phyloP scores from a whole-genome alignment of 805 yeast genomes.

The Starmerella sp. region DNA sequence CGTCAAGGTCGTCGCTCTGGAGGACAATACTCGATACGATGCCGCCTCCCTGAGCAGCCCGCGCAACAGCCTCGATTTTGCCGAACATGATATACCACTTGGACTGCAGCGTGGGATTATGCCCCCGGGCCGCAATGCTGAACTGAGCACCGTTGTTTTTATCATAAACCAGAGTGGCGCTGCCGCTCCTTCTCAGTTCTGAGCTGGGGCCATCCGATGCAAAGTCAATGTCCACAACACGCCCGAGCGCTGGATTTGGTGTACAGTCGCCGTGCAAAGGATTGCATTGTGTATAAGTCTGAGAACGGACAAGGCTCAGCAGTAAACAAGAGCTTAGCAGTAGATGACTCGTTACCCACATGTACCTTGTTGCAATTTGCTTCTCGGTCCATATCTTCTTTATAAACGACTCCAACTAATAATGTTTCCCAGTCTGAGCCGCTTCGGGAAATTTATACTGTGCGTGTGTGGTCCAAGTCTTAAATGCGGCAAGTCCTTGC shows the following conservation, averaged over 20 bases:
- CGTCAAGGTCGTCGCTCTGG: conserved; percentile 79
- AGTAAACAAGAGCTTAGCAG: not conserved
- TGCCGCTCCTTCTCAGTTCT: conserved; percentile 23
- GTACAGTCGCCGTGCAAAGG: conserved; percentile 36
- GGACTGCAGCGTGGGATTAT: conserved; percentile 44
- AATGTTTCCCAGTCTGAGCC: not conserved
- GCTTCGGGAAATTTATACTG: not conserved
- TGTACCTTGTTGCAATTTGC: no score
- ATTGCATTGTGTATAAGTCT: conserved; percentile 33
- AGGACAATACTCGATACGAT: conserved; percentile 70
- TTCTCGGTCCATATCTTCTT: no score
- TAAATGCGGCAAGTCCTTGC: not conserved
- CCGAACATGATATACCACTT: conserved; percentile 80
- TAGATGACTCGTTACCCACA: no score
- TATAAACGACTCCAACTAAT: no score
- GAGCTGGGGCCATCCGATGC: conserved; percentile 28
- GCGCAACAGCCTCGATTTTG: conserved; percentile 55
- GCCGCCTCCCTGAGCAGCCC: conserved; percentile 70
- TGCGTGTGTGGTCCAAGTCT: not conserved
- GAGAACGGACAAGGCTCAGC: conserved; percentile 13
- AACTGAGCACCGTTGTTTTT: conserved; percentile 50
- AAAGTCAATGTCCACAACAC: conserved; percentile 45
- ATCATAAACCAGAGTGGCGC: conserved; percentile 29
- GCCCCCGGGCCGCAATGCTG: conserved; percentile 49
- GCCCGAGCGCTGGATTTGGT: conserved; percentile 52